phyloP scores from a whole-genome alignment of 495 filamentous ascomycete species.

The Lasiosphaeria hispida region DNA sequence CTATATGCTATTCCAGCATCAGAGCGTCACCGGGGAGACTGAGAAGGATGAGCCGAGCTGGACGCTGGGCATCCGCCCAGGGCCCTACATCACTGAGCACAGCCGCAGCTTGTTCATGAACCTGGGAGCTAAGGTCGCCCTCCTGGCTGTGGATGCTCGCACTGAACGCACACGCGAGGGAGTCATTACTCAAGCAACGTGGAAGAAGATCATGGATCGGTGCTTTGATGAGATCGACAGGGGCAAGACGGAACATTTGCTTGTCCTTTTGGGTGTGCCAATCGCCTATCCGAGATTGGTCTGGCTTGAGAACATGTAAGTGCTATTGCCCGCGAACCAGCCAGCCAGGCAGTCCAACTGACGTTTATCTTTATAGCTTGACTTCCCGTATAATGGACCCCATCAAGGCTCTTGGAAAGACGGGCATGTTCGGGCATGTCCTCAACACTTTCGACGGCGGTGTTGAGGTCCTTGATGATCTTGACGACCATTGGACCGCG shows the following conservation, averaged over 20 bases:
- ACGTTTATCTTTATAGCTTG: slow-evolving; percentile 49
- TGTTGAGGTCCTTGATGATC: slow-evolving; percentile 88
- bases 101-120: slow-evolving; percentile 85
- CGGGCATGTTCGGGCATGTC: slow-evolving; percentile 74
- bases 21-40: slow-evolving; percentile 75
- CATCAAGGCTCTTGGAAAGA: slow-evolving; percentile 80
- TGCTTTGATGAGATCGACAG: slow-evolving; percentile 75
- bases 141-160: slow-evolving; percentile 85
- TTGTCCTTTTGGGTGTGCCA: slow-evolving; percentile 81
- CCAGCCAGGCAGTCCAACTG: slow-evolving; percentile 6
- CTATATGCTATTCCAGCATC: slow-evolving; percentile 97
- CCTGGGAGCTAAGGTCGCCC: slow-evolving; percentile 72
- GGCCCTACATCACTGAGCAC: slow-evolving; percentile 85
- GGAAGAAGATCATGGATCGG: slow-evolving; percentile 79
- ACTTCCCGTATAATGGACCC: slow-evolving; percentile 83
- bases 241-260: slow-evolving; percentile 82
- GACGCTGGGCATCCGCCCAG: slow-evolving; percentile 73
- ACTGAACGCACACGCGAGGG: slow-evolving; percentile 83
- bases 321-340: slow-evolving; percentile 2
- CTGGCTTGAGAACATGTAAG: slow-evolving; percentile 66
- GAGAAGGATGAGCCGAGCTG: slow-evolving; percentile 86
- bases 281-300: slow-evolving; percentile 92
- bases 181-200: slow-evolving; percentile 76
- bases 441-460: slow-evolving; percentile 89
- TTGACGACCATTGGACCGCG: slow-evolving; percentile 96